These are phyloP conservation scores for Mycena metata DNA, from an alignment of 768 basidiomycete genomes.

Conservation along the genomic window DNA sequence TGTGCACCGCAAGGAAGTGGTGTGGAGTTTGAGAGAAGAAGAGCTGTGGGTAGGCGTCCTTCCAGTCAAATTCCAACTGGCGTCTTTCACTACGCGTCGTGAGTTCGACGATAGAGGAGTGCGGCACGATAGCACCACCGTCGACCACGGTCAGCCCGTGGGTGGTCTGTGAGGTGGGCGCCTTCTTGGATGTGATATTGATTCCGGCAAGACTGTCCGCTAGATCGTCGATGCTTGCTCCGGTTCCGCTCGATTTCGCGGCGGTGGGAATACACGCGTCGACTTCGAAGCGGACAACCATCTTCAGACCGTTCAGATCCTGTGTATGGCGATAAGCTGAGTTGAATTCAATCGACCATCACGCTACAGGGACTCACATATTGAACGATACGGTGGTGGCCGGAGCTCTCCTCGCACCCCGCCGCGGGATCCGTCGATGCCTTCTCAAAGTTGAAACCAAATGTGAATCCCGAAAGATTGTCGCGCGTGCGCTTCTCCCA, in stretches of 20 bases:
- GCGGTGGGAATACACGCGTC: conserved; percentile 60
- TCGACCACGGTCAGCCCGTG: conserved; percentile 42
- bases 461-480: conserved; percentile 56
- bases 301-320: conserved; percentile 70
- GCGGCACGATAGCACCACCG: conserved; percentile 52
- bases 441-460: conserved; percentile 74
- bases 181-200: conserved; percentile 40
- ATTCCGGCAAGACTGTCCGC: conserved; percentile 49
- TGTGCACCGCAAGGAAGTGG: conserved; percentile 71
- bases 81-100: conserved; percentile 56
- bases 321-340: conserved; percentile 41
- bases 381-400: conserved; percentile 72
- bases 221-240: conserved; percentile 52
- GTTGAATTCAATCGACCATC: neutral
- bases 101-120: conserved; percentile 61
- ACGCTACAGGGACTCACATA: conserved; percentile 63
- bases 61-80: conserved; percentile 62
- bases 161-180: conserved; percentile 29
- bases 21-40: conserved; percentile 77
- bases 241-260: conserved; percentile 31
- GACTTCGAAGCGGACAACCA: conserved; percentile 71
- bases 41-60: conserved; percentile 73
- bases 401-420: conserved; percentile 65
- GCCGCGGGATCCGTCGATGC: conserved; percentile 61
- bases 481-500: conserved; percentile 62